Conservation (phyloP, 306 rosid genomes). For the Quercus variabilis region DNA sequence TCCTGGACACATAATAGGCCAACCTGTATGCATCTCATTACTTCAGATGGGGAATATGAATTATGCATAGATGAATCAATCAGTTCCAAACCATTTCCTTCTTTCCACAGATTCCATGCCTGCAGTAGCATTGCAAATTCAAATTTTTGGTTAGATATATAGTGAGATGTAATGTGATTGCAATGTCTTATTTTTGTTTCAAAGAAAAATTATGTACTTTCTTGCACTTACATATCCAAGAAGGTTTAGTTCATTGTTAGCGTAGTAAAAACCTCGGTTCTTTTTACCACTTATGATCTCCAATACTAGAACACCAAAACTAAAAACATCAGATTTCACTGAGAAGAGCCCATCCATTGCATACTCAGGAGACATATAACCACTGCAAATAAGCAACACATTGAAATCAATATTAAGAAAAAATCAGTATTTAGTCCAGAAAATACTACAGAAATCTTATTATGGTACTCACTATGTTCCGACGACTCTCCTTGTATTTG, state of each 20-base stretch:
- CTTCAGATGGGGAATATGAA: constrained; percentile 43
- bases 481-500: constrained; percentile 64
- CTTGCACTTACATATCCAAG: constrained; percentile 45
- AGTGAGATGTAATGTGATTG: not conserved
- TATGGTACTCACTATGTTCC: constrained; percentile 73
- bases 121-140: constrained; percentile 26
- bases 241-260: constrained; percentile 54
- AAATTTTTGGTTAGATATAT: constrained; percentile 5
- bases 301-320: constrained; percentile 69
- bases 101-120: constrained; percentile 75
- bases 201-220: not conserved
- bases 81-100: constrained; percentile 49
- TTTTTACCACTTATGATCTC: constrained; percentile 64
- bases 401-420: not conserved
- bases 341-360: constrained; percentile 78
- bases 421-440: not conserved
- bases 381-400: constrained; percentile 32
- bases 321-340: constrained; percentile 67
- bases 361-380: constrained; percentile 80
- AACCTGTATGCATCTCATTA: constrained; percentile 68
- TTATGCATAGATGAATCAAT: constrained; percentile 47
- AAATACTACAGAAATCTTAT: not conserved
- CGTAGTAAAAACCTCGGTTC: constrained; percentile 59
- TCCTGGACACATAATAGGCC: constrained; percentile 32
- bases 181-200: not conserved